Conservation (phyloP, 2,329 filamentous ascomycete species). For the Fusarium sp. region DNA sequence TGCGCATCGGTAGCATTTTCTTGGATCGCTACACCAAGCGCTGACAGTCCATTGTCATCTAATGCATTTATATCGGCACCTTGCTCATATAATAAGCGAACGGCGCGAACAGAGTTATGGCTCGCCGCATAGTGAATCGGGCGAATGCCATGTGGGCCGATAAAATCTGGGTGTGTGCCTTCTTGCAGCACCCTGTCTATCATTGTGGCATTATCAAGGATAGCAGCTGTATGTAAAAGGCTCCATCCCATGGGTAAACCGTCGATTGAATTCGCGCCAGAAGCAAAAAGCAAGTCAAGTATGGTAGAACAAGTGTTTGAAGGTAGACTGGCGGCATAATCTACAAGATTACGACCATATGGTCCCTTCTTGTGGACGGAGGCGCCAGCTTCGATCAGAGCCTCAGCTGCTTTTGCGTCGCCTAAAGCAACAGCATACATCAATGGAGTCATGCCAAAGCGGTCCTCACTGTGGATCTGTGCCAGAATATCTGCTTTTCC, state of each 20-base stretch:
- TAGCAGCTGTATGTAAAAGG: background rate
- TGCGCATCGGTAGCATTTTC: no score
- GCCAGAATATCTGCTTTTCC: background rate
- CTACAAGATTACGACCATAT: rapidly evolving
- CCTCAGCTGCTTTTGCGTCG: background rate
- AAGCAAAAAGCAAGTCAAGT: background rate
- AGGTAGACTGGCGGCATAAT: rapidly evolving
- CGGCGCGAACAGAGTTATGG: no score
- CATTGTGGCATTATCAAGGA: background rate
- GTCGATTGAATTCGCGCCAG: background rate
- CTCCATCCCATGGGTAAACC: background rate
- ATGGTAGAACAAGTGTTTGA: rapidly evolving
- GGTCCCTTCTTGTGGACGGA: background rate
- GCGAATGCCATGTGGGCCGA: no score
- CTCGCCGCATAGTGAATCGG: no score
- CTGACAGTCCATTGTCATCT: no score
- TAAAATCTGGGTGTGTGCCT: no score
- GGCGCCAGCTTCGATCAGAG: background rate
- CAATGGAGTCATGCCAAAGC: background rate
- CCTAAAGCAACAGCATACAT: background rate
- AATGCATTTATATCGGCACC: no score
- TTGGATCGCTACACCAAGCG: no score
- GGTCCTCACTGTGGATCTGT: background rate
- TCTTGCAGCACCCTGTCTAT: no score
- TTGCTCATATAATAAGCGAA: no score